A percentile compares a stretch with the other conserved stretches of the same genome.
Evolutionary conservation across 1,139 yeast species (phyloP).

Genomic region (Chernovozyma sophiae-reginae): DNA sequence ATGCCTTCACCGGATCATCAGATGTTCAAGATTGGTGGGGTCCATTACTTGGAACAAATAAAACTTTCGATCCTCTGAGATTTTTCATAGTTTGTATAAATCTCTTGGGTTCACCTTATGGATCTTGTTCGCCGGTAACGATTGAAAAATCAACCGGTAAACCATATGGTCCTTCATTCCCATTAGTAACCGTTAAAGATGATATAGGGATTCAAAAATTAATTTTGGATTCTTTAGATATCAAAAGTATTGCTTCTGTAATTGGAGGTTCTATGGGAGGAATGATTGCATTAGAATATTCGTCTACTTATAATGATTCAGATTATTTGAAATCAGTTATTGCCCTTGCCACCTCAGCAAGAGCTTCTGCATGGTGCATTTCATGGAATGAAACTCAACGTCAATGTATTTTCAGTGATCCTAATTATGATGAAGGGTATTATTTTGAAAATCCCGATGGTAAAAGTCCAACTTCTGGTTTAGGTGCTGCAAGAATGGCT

Average conservation of each 20-base stretch:
- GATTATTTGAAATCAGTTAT: constrained; percentile 68
- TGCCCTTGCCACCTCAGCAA: constrained; percentile 89
- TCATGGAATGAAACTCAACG: constrained; percentile 99
- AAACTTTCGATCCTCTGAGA: constrained; percentile 87
- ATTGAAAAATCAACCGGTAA: constrained; percentile 67
- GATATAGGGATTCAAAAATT: constrained; percentile 79
- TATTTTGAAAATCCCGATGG: constrained; percentile 58
- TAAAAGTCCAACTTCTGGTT: constrained; percentile 72
- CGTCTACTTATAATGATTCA: constrained; percentile 61
- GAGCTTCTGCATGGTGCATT: constrained; percentile 97
- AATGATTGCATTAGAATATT: constrained; percentile 90
- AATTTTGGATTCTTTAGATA: constrained; percentile 71
- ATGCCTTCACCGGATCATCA: constrained; percentile 92
- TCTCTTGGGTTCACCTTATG: constrained; percentile 93
- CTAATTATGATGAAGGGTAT: constrained; percentile 87
- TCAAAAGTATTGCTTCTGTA: constrained; percentile 72
- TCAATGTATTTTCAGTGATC: constrained; percentile 92
- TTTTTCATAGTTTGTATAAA: constrained; percentile 85
- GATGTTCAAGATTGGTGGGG: constrained; percentile 99
- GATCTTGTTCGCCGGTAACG: constrained; percentile 89
- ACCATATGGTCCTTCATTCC: constrained; percentile 91
- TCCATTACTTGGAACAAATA: constrained; percentile 78
- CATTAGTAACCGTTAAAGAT: constrained; percentile 86
- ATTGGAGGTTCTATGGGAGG: constrained; percentile 99
- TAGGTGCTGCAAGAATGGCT: constrained; percentile 97